Base-by-base conservation (phyloP, 192 early-diverging fungal species). In the Linnemannia hyalina region DNA sequence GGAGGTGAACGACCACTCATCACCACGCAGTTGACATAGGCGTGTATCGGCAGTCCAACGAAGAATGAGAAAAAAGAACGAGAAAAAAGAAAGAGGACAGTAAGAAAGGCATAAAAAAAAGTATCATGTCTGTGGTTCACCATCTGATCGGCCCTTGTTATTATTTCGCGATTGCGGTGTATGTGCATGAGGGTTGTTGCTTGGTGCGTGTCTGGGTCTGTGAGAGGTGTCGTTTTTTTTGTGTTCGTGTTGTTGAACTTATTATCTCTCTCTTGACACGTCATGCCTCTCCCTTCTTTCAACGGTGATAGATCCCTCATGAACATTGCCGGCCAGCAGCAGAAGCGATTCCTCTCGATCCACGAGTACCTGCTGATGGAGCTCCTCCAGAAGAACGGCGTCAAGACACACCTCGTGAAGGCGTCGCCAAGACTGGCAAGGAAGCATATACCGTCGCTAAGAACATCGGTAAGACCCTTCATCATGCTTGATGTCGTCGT, bases 301-400 rank as follows among this genome's bases (percentile, higher is more conserved):
- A 22, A 73, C 38, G 22, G 26, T 20, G 40, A n/a, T 78, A 86
- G 84, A n/a, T 79, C 84, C 80, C 84, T 79, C 80, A 76, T 80
- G 77, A 85, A 85, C 78, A 42, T 46, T 68, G 79, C 76, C 81
- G 76, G 65, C 70, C 78, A 80, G 23, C 93, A 94, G 84, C 93
- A 95, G 78, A 94, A 94, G 90, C 95, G 96, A 80, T 93, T 95
- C 94, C 94, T 99, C 63, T 96, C 97, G 75, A 99, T 99, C 87
- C 99, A 99, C 89, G 99, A 99, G 92, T 96, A 99, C 93, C 90
- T 96, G 82, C 99, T 97, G 23, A 97, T 98, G 90, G 95, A 97
- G 49, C 92, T 99, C 42, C 93, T 99, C 81, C 90, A 94, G 68
- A 91, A 96, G 87, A 98, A 98, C 84, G 97, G 97, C 55, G 91